phyloP scores from a whole-genome alignment of 352 stramenopile species.

The Poterioochromonas sp. region DNA sequence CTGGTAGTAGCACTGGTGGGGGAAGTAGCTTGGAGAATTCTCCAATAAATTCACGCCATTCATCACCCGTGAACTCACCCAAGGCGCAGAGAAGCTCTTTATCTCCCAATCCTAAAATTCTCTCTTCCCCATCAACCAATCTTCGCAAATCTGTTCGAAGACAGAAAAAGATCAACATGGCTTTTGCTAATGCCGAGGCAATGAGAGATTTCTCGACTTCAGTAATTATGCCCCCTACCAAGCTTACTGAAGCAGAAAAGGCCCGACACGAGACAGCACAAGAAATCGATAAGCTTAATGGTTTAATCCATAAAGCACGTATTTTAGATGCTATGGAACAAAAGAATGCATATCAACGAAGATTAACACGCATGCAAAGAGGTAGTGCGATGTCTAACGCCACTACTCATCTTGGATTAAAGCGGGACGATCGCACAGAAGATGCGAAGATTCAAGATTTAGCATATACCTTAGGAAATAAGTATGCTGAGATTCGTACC shows the following conservation, averaged over 20 bases:
- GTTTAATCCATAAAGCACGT: slow-evolving; percentile 2
- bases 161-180: no score
- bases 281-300: slow-evolving; percentile 28
- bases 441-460: not conserved
- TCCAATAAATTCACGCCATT: no score
- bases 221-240: not conserved
- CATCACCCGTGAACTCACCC: no score
- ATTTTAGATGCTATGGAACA: slow-evolving; percentile 21
- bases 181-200: no score
- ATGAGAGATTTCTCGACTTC: not conserved
- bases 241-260: not conserved
- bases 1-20: not conserved
- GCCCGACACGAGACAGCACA: not conserved
- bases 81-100: no score
- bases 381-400: no score
- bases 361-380: not conserved
- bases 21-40: no score
- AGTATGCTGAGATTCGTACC: slow-evolving; percentile 1
- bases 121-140: no score
- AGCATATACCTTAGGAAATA: not conserved
- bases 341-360: not conserved
- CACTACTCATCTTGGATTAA: not conserved
- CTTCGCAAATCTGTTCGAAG: no score
- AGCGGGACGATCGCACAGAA: not conserved
- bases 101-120: no score